Percentiles rank a stretch among this genome's conserved stretches.
phyloP scores from a whole-genome alignment of 371 early-diverging fungal species.

The Dichotomocladium elegans region DNA sequence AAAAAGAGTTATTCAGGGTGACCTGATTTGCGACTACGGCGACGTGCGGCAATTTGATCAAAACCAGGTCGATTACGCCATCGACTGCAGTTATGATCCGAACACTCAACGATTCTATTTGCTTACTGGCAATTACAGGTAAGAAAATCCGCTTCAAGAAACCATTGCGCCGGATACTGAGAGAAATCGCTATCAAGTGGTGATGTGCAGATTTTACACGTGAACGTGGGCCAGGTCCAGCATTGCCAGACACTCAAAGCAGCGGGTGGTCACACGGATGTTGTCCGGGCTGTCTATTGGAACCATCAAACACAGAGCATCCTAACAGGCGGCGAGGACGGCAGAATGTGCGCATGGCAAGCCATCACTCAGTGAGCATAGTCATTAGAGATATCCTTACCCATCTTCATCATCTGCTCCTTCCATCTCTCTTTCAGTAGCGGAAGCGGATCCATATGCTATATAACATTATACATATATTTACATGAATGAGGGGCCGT shows the following conservation, averaged over 20 bases:
- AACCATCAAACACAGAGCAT: conserved; percentile 53
- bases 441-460: no score
- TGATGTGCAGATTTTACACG: conserved; percentile 67
- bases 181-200: conserved; percentile 41
- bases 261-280: conserved; percentile 59
- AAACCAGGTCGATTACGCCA: conserved; percentile 75
- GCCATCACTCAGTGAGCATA: no score
- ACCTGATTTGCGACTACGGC: conserved; percentile 71
- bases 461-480: no score
- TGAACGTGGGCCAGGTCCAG: conserved; percentile 65
- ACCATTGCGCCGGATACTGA: background rate
- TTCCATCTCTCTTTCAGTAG: no score
- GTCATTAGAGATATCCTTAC: no score
- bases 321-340: conserved; percentile 76
- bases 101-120: conserved; percentile 70
- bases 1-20: conserved; percentile 34
- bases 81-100: conserved; percentile 77
- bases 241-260: conserved; percentile 53
- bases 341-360: conserved; percentile 68
- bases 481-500: no score
- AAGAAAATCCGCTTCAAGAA: background rate
- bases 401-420: background rate
- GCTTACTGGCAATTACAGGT: conserved; percentile 62
- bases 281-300: conserved; percentile 72
- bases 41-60: conserved; percentile 63